Conservation (phyloP, 192 early-diverging fungal species). For the Entomortierella beljakovae region DNA sequence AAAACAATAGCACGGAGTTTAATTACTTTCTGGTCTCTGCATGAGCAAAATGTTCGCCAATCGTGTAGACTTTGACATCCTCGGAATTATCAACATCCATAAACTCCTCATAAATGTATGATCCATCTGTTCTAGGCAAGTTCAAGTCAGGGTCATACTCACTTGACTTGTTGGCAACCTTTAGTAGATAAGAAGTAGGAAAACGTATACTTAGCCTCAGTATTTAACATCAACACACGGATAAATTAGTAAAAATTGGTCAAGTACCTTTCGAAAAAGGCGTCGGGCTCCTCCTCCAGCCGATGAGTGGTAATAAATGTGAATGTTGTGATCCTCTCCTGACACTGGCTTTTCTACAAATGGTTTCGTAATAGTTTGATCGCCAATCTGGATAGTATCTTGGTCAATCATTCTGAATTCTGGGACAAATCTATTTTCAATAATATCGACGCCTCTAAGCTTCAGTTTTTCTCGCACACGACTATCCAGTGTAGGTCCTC, state of each 20-base stretch:
- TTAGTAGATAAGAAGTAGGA: background rate
- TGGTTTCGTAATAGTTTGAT: conserved; percentile 81
- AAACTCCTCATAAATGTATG: conserved; percentile 95
- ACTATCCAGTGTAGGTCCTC: conserved; percentile 67
- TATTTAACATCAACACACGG: too few relatives aligned
- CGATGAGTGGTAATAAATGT: conserved; percentile 89
- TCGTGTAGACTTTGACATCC: conserved; percentile 97
- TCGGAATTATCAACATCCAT: conserved; percentile 92
- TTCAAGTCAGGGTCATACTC: conserved; percentile 80
- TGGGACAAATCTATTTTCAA: conserved; percentile 45
- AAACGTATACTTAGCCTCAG: background rate
- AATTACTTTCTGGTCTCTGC: conserved; percentile 93
- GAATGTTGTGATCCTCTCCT: conserved; percentile 97
- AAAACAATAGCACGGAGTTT: background rate
- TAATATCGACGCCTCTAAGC: conserved; percentile 58
- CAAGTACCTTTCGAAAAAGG: conserved; percentile 79
- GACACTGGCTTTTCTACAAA: conserved; percentile 98
- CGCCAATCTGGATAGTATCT: conserved; percentile 78
- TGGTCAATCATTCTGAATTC: conserved; percentile 62
- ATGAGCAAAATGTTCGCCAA: conserved; percentile 85
- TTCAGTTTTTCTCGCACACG: conserved; percentile 64
- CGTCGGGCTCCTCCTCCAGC: conserved; percentile 84
- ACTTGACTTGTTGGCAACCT: conserved; percentile 94
- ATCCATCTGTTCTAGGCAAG: conserved; percentile 75
- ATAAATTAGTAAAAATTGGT: too few relatives aligned